Conservation (phyloP, 2,329 filamentous ascomycete genomes). For the Aspergillus pseudotamarii region DNA sequence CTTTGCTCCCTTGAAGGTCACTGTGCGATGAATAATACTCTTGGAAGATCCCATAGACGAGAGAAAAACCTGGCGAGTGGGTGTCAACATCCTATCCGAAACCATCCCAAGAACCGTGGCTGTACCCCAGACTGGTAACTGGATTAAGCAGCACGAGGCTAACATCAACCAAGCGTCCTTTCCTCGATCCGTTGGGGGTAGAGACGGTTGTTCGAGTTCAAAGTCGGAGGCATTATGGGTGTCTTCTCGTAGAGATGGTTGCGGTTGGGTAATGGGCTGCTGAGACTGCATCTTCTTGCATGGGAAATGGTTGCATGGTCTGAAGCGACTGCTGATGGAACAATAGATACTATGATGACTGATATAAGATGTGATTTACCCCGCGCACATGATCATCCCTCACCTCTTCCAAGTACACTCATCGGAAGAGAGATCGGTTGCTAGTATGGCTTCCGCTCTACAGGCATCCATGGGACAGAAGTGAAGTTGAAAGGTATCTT, state of each 20-base stretch:
- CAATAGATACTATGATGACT: neutral
- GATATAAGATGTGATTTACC: neutral
- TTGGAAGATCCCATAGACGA: slow-evolving; percentile 44
- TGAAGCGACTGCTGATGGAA: neutral
- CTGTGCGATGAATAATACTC: slow-evolving; percentile 31
- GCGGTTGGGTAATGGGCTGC: neutral
- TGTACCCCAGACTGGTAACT: slow-evolving; percentile 57
- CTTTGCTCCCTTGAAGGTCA: slow-evolving; percentile 37
- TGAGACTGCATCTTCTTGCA: neutral
- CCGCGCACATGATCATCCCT: neutral
- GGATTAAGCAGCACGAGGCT: slow-evolving; percentile 54
- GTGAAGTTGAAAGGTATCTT: neutral
- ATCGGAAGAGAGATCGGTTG: neutral
- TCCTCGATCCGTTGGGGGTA: slow-evolving; percentile 54
- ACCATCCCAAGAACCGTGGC: neutral
- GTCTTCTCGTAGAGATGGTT: neutral
- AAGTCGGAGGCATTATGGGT: slow-evolving; percentile 3
- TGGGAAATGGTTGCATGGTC: neutral
- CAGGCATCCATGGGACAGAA: neutral
- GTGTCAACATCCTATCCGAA: neutral
- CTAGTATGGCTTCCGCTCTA: neutral
- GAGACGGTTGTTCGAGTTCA: slow-evolving; percentile 30
- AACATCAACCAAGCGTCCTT: slow-evolving; percentile 57
- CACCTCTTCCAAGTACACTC: neutral
- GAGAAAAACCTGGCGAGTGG: slow-evolving; percentile 25